Conservation (phyloP, 2,329 filamentous ascomycete species). For the Beauveria bassiana region DNA sequence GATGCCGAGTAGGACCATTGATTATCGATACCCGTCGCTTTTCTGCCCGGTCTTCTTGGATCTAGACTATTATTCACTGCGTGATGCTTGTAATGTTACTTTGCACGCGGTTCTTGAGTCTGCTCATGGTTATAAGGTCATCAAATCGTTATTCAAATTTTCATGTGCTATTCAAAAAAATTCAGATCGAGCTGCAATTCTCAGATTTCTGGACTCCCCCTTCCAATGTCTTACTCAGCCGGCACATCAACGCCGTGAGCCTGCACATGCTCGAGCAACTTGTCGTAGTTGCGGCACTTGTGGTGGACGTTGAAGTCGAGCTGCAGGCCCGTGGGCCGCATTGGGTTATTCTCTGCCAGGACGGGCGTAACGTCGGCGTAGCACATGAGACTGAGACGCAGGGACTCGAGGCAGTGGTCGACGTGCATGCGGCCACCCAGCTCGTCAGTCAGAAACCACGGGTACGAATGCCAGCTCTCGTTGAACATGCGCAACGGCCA, state of each 20-base stretch:
- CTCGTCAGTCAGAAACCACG: constrained; percentile 8
- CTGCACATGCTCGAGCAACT: constrained; percentile 11
- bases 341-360: not conserved
- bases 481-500: constrained; percentile 11
- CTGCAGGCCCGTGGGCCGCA: not conserved
- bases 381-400: constrained; percentile 15
- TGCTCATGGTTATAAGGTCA: not conserved
- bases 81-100: not conserved
- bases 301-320: constrained; percentile 15
- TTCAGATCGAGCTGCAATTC: not conserved
- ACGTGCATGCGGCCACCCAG: constrained; percentile 14
- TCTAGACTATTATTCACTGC: not conserved
- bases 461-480: constrained; percentile 13
- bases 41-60: not conserved
- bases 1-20: not conserved
- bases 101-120: not conserved
- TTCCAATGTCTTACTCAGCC: not conserved
- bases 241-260: constrained; percentile 7
- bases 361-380: constrained; percentile 15
- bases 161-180: not conserved
- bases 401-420: constrained; percentile 15
- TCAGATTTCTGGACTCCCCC: too few species aligned
- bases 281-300: constrained; percentile 15
- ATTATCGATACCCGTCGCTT: not conserved
- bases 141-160: not conserved